These are phyloP conservation scores for Datura wrightii DNA, from an alignment of 257 asterid species.

Conservation along the genomic window DNA sequence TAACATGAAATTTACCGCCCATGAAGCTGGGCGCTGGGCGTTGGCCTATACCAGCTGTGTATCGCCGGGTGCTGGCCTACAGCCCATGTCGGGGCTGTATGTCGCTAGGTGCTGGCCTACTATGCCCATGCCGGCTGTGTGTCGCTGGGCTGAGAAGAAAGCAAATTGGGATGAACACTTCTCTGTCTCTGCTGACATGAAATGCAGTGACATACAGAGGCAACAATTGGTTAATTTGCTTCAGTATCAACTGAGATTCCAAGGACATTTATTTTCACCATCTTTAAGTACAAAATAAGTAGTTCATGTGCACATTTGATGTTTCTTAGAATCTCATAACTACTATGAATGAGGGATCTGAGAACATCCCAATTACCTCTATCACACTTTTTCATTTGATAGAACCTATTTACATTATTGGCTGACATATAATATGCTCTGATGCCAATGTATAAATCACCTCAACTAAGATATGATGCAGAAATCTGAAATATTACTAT, in stretches of 20 bases:
- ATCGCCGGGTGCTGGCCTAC: too few relatives aligned
- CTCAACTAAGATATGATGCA: slow-evolving; percentile 15
- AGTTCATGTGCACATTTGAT: not conserved
- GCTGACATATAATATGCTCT: not conserved
- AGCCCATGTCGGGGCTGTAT: too few relatives aligned
- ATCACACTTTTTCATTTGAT: not conserved
- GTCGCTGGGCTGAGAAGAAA: too few relatives aligned
- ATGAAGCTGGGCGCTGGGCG: too few relatives aligned
- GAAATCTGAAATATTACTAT: slow-evolving; percentile 27
- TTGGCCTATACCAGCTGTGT: too few relatives aligned
- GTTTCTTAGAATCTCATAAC: slow-evolving; percentile 12
- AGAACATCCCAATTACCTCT: not conserved
- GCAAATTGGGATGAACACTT: too few relatives aligned
- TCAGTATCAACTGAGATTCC: not conserved
- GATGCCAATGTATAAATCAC: not conserved
- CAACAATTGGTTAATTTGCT: not conserved
- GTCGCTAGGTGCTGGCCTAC: too few relatives aligned
- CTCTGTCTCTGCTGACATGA: not conserved
- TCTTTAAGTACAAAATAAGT: not conserved
- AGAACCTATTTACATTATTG: slow-evolving; percentile 32
- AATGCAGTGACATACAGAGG: not conserved
- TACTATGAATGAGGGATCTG: not conserved
- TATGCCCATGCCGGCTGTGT: too few relatives aligned
- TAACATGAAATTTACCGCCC: too few relatives aligned
- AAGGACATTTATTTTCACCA: not conserved